These are phyloP conservation scores for Neoboletus brunneissimus DNA, from an alignment of 768 basidiomycete species.

Conservation along the genomic window DNA sequence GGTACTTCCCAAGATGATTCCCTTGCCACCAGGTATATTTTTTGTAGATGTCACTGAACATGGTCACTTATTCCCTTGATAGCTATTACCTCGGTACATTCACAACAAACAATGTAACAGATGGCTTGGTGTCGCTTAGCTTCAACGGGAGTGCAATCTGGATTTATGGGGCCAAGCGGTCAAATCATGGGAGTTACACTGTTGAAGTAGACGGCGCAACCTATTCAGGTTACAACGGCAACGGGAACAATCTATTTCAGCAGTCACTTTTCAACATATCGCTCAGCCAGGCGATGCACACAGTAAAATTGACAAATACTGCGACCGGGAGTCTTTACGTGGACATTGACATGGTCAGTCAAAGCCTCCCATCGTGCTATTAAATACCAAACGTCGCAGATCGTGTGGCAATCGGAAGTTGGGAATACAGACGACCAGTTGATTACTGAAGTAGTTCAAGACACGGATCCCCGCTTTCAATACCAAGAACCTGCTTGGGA, in stretches of 20 bases:
- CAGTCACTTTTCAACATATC: constrained; percentile 38
- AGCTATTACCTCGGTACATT: constrained; percentile 43
- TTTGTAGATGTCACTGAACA: background rate
- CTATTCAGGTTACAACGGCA: constrained; percentile 32
- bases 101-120: constrained; percentile 34
- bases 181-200: constrained; percentile 45
- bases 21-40: constrained; percentile 17
- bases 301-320: constrained; percentile 32
- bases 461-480: constrained; percentile 39
- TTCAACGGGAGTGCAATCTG: constrained; percentile 51
- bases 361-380: background rate
- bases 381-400: constrained; percentile 8
- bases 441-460: constrained; percentile 26
- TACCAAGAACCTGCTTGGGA: constrained; percentile 40
- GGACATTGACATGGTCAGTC: constrained; percentile 46
- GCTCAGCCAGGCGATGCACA: constrained; percentile 37
- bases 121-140: constrained; percentile 37
- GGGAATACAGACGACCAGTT: constrained; percentile 16
- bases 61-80: background rate
- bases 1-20: constrained; percentile 15
- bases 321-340: constrained; percentile 35
- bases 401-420: constrained; percentile 31
- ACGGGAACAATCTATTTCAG: constrained; percentile 35
- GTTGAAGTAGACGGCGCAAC: constrained; percentile 40
- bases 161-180: constrained; percentile 49